Percentiles rank a stretch among this genome's conserved stretches.
These are phyloP conservation scores for Dactylellina cionopaga DNA, from an alignment of 2,329 filamentous ascomycete genomes.

Conservation along the genomic window DNA sequence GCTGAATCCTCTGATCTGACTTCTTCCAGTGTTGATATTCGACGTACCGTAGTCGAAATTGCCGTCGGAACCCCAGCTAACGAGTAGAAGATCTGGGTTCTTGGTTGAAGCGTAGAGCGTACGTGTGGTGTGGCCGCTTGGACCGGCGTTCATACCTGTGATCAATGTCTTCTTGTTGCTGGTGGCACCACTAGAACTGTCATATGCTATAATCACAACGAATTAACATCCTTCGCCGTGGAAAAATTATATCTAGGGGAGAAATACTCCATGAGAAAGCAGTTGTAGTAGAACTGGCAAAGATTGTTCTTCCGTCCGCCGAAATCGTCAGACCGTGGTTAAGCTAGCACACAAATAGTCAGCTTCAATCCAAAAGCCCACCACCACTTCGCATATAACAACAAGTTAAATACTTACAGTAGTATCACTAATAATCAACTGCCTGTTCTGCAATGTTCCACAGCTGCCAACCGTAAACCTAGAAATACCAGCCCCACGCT, in stretches of 20 bases:
- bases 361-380: not conserved
- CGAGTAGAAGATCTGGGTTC: constrained; percentile 69
- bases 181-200: constrained; percentile 66
- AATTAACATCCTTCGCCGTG: constrained; percentile 12
- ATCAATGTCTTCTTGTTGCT: constrained; percentile 67
- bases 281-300: constrained; percentile 55
- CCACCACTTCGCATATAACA: not conserved
- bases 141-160: constrained; percentile 68
- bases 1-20: constrained; percentile 74
- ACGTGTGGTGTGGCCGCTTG: constrained; percentile 71
- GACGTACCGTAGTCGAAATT: constrained; percentile 71
- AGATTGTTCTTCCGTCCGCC: constrained; percentile 66
- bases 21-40: constrained; percentile 68
- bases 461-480: constrained; percentile 62
- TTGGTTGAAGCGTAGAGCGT: constrained; percentile 72
- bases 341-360: constrained; percentile 60
- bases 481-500: constrained; percentile 62
- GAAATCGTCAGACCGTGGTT: constrained; percentile 70
- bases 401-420: constrained; percentile 7
- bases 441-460: constrained; percentile 56
- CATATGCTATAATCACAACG: constrained; percentile 70
- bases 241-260: not conserved
- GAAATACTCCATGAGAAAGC: constrained; percentile 17
- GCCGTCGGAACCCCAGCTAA: constrained; percentile 72
- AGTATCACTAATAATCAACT: constrained; percentile 43